phyloP scores from a whole-genome alignment of 1,284 basidiomycete species.

The Puccinia hordei region DNA sequence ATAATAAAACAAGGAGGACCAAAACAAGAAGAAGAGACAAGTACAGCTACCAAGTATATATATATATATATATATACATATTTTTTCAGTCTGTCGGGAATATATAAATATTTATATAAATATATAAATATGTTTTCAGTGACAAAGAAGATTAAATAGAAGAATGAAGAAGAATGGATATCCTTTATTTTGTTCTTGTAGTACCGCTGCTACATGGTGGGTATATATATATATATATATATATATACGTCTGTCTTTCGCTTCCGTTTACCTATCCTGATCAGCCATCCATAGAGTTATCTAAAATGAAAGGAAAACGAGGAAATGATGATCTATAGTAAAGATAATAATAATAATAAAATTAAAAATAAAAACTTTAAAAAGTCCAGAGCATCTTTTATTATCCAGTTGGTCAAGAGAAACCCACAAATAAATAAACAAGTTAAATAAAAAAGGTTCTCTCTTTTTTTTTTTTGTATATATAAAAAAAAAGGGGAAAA shows the following conservation, averaged over 20 bases:
- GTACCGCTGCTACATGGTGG: no score
- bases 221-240: background rate
- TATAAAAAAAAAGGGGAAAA: no score
- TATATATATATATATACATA: no score
- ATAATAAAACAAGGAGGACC: no score
- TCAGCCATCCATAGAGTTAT: slow-evolving; percentile 6
- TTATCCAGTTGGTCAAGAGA: background rate
- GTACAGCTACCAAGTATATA: no score
- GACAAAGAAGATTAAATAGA: background rate
- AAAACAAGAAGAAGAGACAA: no score
- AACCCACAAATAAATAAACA: slow-evolving; percentile 1
- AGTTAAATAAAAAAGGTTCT: slow-evolving; percentile 6
- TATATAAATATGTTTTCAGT: background rate
- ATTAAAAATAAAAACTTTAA: background rate
- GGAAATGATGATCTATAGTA: background rate
- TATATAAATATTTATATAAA: no score
- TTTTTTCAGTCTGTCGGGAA: no score
- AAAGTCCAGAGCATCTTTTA: background rate
- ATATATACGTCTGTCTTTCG: background rate
- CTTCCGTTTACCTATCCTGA: slow-evolving; percentile 5
- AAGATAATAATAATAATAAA: background rate
- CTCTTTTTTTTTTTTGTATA: background rate
- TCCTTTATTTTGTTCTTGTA: no score
- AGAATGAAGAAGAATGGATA: no score
- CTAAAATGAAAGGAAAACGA: slow-evolving; percentile 13